Percentiles rank a stretch among this genome's conserved stretches.
These are phyloP conservation scores for Lasiodiplodia hormozganensis DNA, from an alignment of 2,329 filamentous ascomycete species.

Conservation along the genomic window DNA sequence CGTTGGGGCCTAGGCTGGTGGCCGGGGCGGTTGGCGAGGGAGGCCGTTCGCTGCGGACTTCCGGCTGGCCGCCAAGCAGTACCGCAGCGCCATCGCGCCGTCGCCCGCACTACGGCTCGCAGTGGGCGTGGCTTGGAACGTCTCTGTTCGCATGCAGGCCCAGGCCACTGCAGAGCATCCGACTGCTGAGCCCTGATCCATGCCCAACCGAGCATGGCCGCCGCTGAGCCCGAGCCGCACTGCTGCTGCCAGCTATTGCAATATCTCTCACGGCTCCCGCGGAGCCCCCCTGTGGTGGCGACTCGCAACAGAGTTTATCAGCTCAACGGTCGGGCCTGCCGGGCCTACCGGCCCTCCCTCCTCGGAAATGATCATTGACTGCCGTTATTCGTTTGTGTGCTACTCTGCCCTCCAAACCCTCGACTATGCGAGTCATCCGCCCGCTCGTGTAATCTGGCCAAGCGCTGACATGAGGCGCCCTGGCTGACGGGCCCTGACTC, in stretches of 20 bases:
- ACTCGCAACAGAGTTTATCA: neutral
- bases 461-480: conserved; percentile 1
- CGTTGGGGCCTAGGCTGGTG: neutral
- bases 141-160: conserved; percentile 14
- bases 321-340: neutral
- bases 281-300: neutral
- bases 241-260: neutral
- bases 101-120: conserved; percentile 10
- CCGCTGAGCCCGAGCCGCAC: conserved; percentile 18
- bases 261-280: neutral
- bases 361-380: conserved; percentile 1
- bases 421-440: neutral
- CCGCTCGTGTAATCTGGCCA: neutral
- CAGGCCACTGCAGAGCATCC: conserved; percentile 8
- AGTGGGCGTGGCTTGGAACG: conserved; percentile 11
- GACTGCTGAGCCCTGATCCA: conserved; percentile 19
- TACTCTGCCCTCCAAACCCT: neutral
- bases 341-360: neutral
- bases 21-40: conserved; percentile 11
- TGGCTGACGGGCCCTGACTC: neutral
- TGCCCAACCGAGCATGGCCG: conserved; percentile 24
- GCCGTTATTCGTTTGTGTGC: neutral
- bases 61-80: conserved; percentile 10
- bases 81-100: neutral
- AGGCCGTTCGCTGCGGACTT: conserved; percentile 5